phyloP scores from a whole-genome alignment of 164 flowering plant genomes.

The Protea cynaroides region DNA sequence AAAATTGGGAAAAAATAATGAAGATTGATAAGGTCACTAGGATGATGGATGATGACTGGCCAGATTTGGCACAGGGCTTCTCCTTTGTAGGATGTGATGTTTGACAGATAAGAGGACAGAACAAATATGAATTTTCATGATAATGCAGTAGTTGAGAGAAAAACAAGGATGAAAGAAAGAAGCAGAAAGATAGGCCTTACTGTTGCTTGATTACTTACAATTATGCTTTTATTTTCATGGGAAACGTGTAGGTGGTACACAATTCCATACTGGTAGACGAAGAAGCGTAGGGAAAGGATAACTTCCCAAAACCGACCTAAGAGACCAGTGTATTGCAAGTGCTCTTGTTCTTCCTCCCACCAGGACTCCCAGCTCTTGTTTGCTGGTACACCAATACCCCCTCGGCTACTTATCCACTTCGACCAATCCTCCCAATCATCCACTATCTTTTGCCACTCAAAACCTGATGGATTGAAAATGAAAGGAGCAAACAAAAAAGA shows the following conservation, averaged over 20 bases:
- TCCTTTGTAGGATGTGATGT: too few relatives aligned
- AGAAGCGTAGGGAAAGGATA: conserved; percentile 71
- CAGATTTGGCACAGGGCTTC: too few relatives aligned
- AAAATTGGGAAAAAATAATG: too few relatives aligned
- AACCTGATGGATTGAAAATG: conserved; percentile 93
- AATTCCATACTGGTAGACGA: conserved; percentile 87
- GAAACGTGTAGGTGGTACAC: conserved; percentile 77
- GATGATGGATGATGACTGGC: too few relatives aligned
- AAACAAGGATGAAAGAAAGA: too few relatives aligned
- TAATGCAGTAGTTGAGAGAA: too few relatives aligned
- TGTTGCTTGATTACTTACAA: conserved; percentile 39
- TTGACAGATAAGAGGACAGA: too few relatives aligned
- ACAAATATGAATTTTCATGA: too few relatives aligned
- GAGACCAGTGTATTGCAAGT: conserved; percentile 62
- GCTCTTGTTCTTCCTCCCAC: conserved; percentile 99
- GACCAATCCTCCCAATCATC: conserved; percentile 97
- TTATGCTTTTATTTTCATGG: conserved; percentile 53
- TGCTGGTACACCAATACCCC: conserved; percentile 94
- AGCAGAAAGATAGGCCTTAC: not conserved
- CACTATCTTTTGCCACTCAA: conserved; percentile 98
- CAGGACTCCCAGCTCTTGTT: conserved; percentile 98
- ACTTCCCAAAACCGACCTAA: conserved; percentile 71
- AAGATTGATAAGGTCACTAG: too few relatives aligned
- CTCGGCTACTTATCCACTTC: conserved; percentile 84
- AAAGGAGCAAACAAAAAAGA: conserved; percentile 94